A percentile compares a stretch with the other conserved stretches of the same genome.
Evolutionary conservation across 306 rosid species (phyloP).

Genomic region (Alnus rubra): DNA sequence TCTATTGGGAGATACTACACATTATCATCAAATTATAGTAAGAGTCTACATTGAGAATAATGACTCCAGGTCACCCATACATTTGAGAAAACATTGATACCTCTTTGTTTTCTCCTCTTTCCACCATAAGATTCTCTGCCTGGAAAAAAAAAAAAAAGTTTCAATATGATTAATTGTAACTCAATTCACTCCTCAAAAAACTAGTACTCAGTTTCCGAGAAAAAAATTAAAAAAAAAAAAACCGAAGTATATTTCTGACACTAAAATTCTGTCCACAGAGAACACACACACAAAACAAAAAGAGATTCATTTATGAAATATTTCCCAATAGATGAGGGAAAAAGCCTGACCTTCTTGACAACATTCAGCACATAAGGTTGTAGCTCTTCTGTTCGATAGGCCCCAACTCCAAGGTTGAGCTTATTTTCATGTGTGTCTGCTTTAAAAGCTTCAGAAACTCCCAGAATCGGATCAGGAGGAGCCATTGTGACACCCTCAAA

Average conservation of each 20-base stretch:
- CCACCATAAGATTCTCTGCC: constrained; percentile 91
- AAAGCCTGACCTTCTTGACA: constrained; percentile 70
- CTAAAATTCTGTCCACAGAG: background rate
- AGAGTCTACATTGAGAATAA: constrained; percentile 25
- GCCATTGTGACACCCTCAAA: constrained; percentile 94
- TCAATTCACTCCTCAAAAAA: constrained; percentile 14
- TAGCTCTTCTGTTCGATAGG: constrained; percentile 84
- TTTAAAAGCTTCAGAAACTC: constrained; percentile 96
- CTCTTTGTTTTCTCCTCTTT: constrained; percentile 96
- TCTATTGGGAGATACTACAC: constrained; percentile 92
- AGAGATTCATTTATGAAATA: background rate
- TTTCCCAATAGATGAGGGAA: constrained; percentile 14
- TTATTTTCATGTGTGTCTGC: constrained; percentile 64
- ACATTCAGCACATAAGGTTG: constrained; percentile 93
- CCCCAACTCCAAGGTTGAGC: constrained; percentile 99
- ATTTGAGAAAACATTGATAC: constrained; percentile 35
- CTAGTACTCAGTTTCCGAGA: constrained; percentile 8
- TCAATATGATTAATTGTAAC: constrained; percentile 13
- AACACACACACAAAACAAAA: background rate
- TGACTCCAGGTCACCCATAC: constrained; percentile 26
- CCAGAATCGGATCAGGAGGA: constrained; percentile 98
- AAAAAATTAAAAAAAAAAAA: background rate
- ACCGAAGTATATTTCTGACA: background rate
- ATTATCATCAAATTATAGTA: constrained; percentile 21
- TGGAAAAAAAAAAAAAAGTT: constrained; percentile 26